Evolutionary conservation across 345 rosid species (phyloP), one percentile per base, ranked within the genome.

Genomic region (Boechera stricta): DNA sequence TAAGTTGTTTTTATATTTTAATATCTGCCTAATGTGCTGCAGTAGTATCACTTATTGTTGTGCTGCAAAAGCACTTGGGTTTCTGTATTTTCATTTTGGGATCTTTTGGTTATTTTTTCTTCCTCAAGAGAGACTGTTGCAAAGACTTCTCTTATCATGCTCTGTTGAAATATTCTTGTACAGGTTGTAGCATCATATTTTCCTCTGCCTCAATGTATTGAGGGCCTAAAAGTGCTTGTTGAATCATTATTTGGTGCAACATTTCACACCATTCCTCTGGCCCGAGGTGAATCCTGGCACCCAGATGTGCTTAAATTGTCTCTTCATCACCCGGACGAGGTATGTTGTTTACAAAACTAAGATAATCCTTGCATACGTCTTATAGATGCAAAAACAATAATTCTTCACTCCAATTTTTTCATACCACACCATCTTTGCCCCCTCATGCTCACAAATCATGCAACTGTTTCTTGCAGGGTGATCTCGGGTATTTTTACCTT

Each of bases 271-370:
- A 73, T 89, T 62, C 82, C 96, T 38, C 73, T 90, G 80, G 86
- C 88, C 55, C 96, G 87, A 13, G 98, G 98, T 42, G 98, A 94
- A 89, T 89, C 98, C 7, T 94, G 98, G 98, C 96, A 94, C 78
- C 91, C 98, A 26, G 86, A 88, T 59, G 97, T 94, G 74, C 86
- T 90, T 57, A 92, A 94, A 87, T 71, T 92, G 91, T 80, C 84
- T 64, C 91, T 94, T 73, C 87, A 87, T 81, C 97, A 92, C 81
- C 96, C 97, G 5, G 94, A 92, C 48, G 98, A 94, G 96, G 98
- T 92, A 85, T 21, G 52, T 56, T n/a, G 29, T 26, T 39, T 36
- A 69, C 69, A 45, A 41, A 77, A 62, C 29, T 51, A 68, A 59
- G 29, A 60, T 28, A 29, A 52, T 59, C 33, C 26, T 53, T 64